Conservation (phyloP, 768 basidiomycete genomes). For the Cystofilobasidium ferigula region DNA sequence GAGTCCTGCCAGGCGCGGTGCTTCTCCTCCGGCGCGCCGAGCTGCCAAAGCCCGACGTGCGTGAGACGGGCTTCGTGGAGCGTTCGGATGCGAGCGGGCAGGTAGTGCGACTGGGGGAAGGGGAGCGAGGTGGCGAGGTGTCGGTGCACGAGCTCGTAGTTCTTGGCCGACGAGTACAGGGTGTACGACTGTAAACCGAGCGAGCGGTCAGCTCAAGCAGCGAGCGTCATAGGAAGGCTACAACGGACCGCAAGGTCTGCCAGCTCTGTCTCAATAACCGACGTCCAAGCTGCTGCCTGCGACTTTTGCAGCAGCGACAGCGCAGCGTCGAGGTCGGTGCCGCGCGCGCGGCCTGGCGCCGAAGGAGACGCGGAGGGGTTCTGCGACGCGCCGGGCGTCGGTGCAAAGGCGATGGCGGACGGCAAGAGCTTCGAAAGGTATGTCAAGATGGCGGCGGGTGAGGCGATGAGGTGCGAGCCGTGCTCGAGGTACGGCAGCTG, state of each 20-base stretch:
- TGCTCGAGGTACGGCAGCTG: conserved; percentile 23
- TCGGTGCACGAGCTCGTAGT: conserved; percentile 18
- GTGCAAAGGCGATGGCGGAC: neutral
- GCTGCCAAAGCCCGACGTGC: conserved; percentile 15
- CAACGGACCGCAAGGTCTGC: conserved; percentile 19
- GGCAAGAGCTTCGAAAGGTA: conserved; percentile 19
- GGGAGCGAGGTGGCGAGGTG: conserved; percentile 21
- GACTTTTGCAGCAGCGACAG: conserved; percentile 6
- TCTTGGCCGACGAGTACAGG: conserved; percentile 15
- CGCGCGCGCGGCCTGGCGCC: neutral
- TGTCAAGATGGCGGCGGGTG: conserved; percentile 2
- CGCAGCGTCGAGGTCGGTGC: conserved; percentile 16
- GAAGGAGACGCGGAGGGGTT: neutral
- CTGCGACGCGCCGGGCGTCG: neutral
- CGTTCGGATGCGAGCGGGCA: conserved; percentile 11
- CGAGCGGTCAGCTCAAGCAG: neutral
- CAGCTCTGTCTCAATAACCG: conserved; percentile 20
- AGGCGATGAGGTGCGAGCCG: conserved; percentile 14
- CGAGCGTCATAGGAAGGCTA: neutral
- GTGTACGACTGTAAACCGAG: conserved; percentile 14
- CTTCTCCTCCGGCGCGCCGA: neutral
- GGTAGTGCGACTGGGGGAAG: conserved; percentile 25
- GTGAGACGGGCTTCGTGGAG: conserved; percentile 18
- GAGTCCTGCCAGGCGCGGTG: neutral
- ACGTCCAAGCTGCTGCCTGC: conserved; percentile 21